A percentile compares a stretch with the other conserved stretches of the same genome.
These are phyloP conservation scores for Ophiostoma sp. DNA, from an alignment of 2,329 filamentous ascomycete species.

Conservation along the genomic window DNA sequence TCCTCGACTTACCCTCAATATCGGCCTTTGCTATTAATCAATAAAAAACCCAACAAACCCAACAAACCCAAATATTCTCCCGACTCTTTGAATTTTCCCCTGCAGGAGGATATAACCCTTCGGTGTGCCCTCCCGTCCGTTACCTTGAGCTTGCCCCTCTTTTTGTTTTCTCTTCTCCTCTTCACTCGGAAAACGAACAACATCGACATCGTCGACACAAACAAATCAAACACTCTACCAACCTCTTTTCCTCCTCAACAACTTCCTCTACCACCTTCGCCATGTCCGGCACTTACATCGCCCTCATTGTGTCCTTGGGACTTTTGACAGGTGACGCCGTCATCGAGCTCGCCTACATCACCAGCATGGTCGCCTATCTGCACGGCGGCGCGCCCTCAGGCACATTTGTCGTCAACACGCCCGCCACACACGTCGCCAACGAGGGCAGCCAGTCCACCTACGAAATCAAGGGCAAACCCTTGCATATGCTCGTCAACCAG, in stretches of 20 bases:
- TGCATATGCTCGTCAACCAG: conserved; percentile 41
- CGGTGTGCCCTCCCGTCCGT: background rate
- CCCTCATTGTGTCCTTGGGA: conserved; percentile 33
- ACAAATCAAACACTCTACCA: background rate
- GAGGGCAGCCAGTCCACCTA: conserved; percentile 28
- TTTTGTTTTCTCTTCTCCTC: background rate
- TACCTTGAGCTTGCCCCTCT: background rate
- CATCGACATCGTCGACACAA: background rate
- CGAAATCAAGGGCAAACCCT: conserved; percentile 37
- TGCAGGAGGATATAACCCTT: conserved; percentile 10
- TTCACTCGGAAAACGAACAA: background rate
- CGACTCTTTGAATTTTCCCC: background rate
- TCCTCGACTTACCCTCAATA: background rate
- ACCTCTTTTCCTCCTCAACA: background rate
- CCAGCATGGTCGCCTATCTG: conserved; percentile 43
- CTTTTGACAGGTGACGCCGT: conserved; percentile 41
- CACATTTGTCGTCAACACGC: conserved; percentile 34
- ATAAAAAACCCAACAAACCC: too few relatives aligned
- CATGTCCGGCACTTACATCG: conserved; percentile 27
- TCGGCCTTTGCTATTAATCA: background rate
- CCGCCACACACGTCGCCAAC: conserved; percentile 8
- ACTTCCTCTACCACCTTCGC: background rate
- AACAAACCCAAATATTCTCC: background rate
- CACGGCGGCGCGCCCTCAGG: conserved; percentile 35
- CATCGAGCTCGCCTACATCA: conserved; percentile 44